Base-by-base conservation (phyloP, 805 yeast genomes). In the Zygosaccharomyces bisporus region DNA sequence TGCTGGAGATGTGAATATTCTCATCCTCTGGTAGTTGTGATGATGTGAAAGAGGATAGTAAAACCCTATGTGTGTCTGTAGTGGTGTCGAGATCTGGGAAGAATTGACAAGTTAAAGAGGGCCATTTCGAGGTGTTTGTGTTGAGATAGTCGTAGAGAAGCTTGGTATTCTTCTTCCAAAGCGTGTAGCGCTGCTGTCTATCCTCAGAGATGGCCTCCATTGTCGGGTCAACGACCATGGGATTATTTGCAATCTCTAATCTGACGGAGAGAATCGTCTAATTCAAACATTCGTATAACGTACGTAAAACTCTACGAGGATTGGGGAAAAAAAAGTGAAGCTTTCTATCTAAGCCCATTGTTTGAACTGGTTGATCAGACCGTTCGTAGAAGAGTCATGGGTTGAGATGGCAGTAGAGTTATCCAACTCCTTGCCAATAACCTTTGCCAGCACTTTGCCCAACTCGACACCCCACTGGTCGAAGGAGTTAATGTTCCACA, bases 401-500 rank as follows among this genome's bases (percentile, higher is more conserved):
- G 80, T 64, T 27, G 72, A 65, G 44, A 85, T 81, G 44, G 72
- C 69, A 36, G 67, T 63, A 23, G 71, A 60, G 63, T 76, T 79
- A 58, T 85, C 86, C 64, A 93, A 81, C 73, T 93, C 97, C 60
- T 78, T 78, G 60, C 95, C 91, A 63, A 93, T 91, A 47, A 78
- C 93, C 82, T 93, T 93, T 65, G 99, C 99, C 66, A 93, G 80
- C 43, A 85, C 95, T 75, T 93, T 93, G 69, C 99, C 99, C 60
- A 93, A 85, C 75, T 93, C 99, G 62, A 93, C 99, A 72, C 99
- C 99, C 96, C 98, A 93, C 77, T 93, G 99, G 76, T 93, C 99
- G 67, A 88, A 93, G 14, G 98, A 91, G 82, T 93, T 93, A 76
- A 93, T 90, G 80, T 95, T 93, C 99, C 99, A 91, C 63, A 93